Percentiles rank a stretch among this genome's conserved stretches.
phyloP scores from a whole-genome alignment of 1,284 basidiomycete genomes.

The Heterobasidion irregulare region DNA sequence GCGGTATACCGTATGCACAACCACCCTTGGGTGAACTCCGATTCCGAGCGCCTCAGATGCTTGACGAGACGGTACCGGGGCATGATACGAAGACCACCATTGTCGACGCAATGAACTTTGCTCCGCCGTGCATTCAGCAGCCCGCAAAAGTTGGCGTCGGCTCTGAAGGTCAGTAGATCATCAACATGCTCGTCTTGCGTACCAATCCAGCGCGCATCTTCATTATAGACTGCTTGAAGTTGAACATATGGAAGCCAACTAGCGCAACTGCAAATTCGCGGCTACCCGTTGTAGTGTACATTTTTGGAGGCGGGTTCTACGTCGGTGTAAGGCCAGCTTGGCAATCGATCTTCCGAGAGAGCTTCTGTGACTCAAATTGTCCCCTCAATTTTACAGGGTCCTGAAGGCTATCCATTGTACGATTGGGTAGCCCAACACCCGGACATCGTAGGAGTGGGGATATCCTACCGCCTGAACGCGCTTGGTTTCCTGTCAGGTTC shows the following conservation, averaged over 20 bases:
- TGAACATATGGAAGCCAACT: constrained; percentile 46
- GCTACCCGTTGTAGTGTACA: constrained; percentile 37
- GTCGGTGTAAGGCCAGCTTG: constrained; percentile 15
- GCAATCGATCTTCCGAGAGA: background rate
- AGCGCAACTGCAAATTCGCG: constrained; percentile 32
- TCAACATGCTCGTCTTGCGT: too few species aligned
- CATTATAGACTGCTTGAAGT: constrained; percentile 36
- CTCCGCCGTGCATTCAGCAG: constrained; percentile 31
- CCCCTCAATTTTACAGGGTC: background rate
- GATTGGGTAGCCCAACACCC: constrained; percentile 40
- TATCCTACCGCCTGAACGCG: constrained; percentile 44
- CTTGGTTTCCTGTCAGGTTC: constrained; percentile 43
- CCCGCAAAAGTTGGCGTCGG: constrained; percentile 34
- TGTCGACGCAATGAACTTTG: constrained; percentile 35
- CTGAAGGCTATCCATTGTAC: constrained; percentile 22
- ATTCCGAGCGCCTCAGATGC: constrained; percentile 37
- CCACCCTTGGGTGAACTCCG: constrained; percentile 43
- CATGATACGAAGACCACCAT: background rate
- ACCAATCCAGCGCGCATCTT: background rate
- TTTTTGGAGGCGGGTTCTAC: constrained; percentile 37
- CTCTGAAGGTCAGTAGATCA: constrained; percentile 24
- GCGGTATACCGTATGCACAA: constrained; percentile 47
- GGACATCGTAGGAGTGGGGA: constrained; percentile 43
- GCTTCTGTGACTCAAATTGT: background rate
- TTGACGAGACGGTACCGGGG: constrained; percentile 26